Evolutionary conservation across 108 stramenopile species (phyloP), one percentile per base, ranked within the genome.

Genomic region (Nitzschia palea): DNA sequence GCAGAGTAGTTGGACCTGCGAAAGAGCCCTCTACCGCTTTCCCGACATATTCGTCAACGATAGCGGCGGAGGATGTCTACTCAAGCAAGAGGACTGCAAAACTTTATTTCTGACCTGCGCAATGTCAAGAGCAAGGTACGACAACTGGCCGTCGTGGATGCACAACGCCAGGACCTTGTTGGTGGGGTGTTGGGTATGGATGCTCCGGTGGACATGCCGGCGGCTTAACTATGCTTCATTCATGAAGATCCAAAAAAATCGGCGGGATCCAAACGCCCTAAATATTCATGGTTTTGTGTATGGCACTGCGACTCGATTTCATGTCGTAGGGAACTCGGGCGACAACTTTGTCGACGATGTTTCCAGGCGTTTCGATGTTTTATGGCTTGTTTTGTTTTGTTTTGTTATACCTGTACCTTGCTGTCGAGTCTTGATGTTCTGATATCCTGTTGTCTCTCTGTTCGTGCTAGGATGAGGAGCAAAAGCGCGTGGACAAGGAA

Each of bases 401-500:
- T n/a, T n/a, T n/a, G n/a, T n/a, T n/a, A n/a, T n/a, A n/a, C n/a
- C n/a, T n/a, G n/a, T n/a, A n/a, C n/a, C n/a, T n/a, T n/a, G n/a
- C n/a, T n/a, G n/a, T n/a, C n/a, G n/a, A n/a, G n/a, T 12, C 37
- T 12, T 40, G 37, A 6, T 40, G 6, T 12, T 40, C 37, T 6
- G 6, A 10, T 40, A 6, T 40, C 37, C 6, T 10, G 6, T 40
- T 40, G 37, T 12, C 37, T 40, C 37, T 40, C 10, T 40, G 37
- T 6, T 40, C 12, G 37, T 40, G 37, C 65, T 67, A 92, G 86
- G 94, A 96, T 47, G 94, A 95, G 55, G 98, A 98, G 67, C 75
- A 79, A 27, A 67, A 65, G 51, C 93, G 98, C 22, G 95, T 99
- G 23, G 96, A 97, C 59, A 97, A 95, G 67, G 98, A 99, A 80